Evolutionary conservation across 2,329 filamentous ascomycete species (phyloP), one percentile per base, ranked within the genome.

Genomic region (Chrysoporthe deuterocubensis): DNA sequence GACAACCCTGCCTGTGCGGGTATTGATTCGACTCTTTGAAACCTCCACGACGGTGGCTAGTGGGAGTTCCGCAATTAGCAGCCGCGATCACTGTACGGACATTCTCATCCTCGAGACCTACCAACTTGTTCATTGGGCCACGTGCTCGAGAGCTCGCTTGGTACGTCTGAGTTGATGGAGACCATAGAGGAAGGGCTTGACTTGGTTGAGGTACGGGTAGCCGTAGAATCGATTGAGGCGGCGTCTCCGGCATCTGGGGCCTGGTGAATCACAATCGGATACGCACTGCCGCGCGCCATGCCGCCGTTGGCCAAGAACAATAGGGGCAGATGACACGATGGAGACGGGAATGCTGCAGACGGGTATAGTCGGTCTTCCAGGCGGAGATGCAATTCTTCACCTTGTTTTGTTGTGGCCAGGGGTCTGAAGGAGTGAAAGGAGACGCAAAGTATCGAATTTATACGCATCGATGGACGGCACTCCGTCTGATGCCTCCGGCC

Each of bases 1-100:
- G 37, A 70, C 68, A 32, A 68, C 32, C 40, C 58, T 48, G 32
- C 68, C 68, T n/a, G 57, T 68, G 46, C 42, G 64, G 52, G 60
- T 48, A 40, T 70, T 61, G 63, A 65, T 18, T 57, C 59, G 48
- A 26, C 14, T 59, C 54, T 62, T 61, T 54, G 66, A 43, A n/a
- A n/a, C 40, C 1, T 65, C 63, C 18, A 65, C 32, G 13, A 59
- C 54, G 40, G 58, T 37, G 52, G 60, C 32, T 62, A 52, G n/a
- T 57, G n/a, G 43, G 8, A 4, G 16, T 7, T 21, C 42, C 34
- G 18, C 18, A 11, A 40, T 59, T 6, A 65, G 18, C 16, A 44
- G 21, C 4, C 21, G 6, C 54, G 8, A 9, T 1, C 37, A 56
- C 8, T 21, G n/a, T 18, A 56, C 42, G 56, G 40, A 62, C 40